These are phyloP conservation scores for Mallotus japonicus DNA, from an alignment of 441 rosid genomes.

Conservation along the genomic window DNA sequence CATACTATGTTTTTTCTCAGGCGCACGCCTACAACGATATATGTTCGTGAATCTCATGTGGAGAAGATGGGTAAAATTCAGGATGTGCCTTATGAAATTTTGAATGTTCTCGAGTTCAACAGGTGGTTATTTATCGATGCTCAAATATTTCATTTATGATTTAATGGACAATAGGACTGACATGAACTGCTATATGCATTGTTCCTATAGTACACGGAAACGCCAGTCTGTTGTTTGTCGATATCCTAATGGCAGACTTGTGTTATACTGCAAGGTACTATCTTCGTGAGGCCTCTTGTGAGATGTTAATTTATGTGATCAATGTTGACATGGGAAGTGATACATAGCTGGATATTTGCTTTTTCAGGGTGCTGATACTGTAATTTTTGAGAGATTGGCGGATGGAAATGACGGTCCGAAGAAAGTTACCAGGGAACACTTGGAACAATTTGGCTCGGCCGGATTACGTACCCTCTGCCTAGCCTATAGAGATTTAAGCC, in stretches of 20 bases:
- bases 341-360: slow-evolving; percentile 27
- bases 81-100: slow-evolving; percentile 84
- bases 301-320: slow-evolving; percentile 14
- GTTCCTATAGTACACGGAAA: slow-evolving; percentile 81
- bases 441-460: slow-evolving; percentile 90
- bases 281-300: slow-evolving; percentile 22
- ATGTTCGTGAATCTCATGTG: slow-evolving; percentile 93
- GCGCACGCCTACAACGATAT: slow-evolving; percentile 95
- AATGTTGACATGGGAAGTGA: slow-evolving; percentile 33
- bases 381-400: slow-evolving; percentile 75
- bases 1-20: slow-evolving; percentile 39
- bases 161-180: slow-evolving; percentile 30
- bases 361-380: slow-evolving; percentile 87
- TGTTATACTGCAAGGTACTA: slow-evolving; percentile 91
- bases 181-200: slow-evolving; percentile 23
- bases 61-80: slow-evolving; percentile 88
- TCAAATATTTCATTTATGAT: slow-evolving; percentile 21
- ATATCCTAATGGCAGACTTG: slow-evolving; percentile 88
- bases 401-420: slow-evolving; percentile 62
- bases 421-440: slow-evolving; percentile 65
- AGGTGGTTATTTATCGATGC: slow-evolving; percentile 46
- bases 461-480: slow-evolving; percentile 99
- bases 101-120: slow-evolving; percentile 97
- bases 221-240: slow-evolving; percentile 99
- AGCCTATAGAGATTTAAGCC: slow-evolving; percentile 80